Evolutionary conservation across 176 grass and related monocot species (phyloP), one percentile per base, ranked within the genome.

Genomic region (Cenchrus fungigraminus): DNA sequence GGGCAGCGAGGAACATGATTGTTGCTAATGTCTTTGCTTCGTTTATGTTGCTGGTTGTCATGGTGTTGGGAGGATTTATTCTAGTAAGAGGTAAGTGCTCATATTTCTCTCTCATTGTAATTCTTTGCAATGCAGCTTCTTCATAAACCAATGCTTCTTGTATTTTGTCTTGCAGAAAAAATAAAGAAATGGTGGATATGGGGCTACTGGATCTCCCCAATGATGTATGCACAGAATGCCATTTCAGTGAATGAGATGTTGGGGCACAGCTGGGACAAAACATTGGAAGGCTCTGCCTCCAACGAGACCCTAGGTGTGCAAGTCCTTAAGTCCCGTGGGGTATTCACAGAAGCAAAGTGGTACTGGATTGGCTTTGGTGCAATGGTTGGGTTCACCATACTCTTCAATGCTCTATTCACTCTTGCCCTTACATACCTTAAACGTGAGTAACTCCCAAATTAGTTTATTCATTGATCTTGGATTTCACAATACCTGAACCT

Each of bases 191-290:
- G 53, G 53, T 76, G 73, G 54, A 76, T 58, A 1, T 58, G 88
- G 88, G 88, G 88, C 6, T 93, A 86, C 58, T 93, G 88, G 88
- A 73, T 90, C 67, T 88, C 91, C 14, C 73, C 73, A 1, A 11
- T 76, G 17, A 76, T 76, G 73, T 76, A 76, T 58, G 73, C 54
- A 7, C 52, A 76, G 2, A 76, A 76, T 76, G 73, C 73, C 32
- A 58, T 76, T 6, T 40, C 73, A 42, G 54, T 76, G 14, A 76
- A 76, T 76, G 73, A 76, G 28, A 55, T 76, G 45, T 46, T 46
- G 45, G 45, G 45, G 45, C 45, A 46, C 45, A 46, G 45, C 45
- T 46, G 45, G 45, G 8, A 44, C 5, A 77, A 77, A 31, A 8
- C 59, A n/a, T 11, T 52, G 54, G 12, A 44, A 46, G 13, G 65